These are phyloP conservation scores for Aspergillus fructus DNA, from an alignment of 2,329 filamentous ascomycete species.

Conservation along the genomic window DNA sequence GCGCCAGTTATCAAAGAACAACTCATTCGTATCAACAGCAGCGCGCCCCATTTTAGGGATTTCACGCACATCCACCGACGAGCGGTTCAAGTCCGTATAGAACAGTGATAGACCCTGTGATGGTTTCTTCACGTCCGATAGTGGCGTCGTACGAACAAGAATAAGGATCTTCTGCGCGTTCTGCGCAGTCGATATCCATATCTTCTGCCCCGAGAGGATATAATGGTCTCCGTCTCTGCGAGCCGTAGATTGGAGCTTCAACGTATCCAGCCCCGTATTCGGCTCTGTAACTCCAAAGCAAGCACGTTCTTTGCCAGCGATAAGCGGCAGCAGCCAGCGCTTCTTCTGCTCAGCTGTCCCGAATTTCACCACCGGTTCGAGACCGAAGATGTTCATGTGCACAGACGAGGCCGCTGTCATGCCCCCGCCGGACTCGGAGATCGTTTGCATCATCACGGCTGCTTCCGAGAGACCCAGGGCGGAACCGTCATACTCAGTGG, in stretches of 20 bases:
- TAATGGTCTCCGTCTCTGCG: conserved; percentile 37
- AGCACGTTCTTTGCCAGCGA: conserved; percentile 41
- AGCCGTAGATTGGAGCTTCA: conserved; percentile 41
- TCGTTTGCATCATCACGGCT: conserved; percentile 50
- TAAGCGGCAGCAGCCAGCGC: conserved; percentile 40
- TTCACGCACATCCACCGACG: conserved; percentile 41
- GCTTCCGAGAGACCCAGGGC: conserved; percentile 46
- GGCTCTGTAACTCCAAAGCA: conserved; percentile 47
- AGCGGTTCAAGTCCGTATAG: conserved; percentile 44
- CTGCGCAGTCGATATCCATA: conserved; percentile 49
- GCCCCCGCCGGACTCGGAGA: conserved; percentile 46
- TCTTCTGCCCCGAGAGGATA: conserved; percentile 41
- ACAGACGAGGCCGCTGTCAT: conserved; percentile 45
- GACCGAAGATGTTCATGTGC: conserved; percentile 51
- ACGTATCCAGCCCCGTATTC: conserved; percentile 45
- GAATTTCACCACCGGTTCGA: conserved; percentile 48
- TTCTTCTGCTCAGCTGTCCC: conserved; percentile 44
- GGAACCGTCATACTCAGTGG: conserved; percentile 42
- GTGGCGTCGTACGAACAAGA: conserved; percentile 42
- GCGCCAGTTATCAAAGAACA: conserved; percentile 47
- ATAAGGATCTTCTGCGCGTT: conserved; percentile 46
- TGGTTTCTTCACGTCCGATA: conserved; percentile 43
- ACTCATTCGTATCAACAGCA: conserved; percentile 45
- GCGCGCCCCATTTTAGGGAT: conserved; percentile 49
- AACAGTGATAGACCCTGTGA: conserved; percentile 47